Percentiles rank a stretch among this genome's conserved stretches.
Conservation (phyloP, 2,329 filamentous ascomycete species). For the Aspergillus fumigatus region DNA sequence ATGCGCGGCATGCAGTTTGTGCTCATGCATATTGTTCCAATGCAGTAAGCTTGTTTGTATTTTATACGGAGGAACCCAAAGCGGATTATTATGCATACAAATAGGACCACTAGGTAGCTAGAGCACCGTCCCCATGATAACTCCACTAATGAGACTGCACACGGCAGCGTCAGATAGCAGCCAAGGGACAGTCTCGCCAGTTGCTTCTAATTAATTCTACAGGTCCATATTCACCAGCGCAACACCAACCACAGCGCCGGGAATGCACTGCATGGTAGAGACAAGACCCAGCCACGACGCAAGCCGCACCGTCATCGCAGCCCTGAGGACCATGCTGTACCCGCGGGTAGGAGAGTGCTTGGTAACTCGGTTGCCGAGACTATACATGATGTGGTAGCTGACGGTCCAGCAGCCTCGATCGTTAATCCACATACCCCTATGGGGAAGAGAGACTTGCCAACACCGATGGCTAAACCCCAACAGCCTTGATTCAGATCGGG, state of each 20-base stretch:
- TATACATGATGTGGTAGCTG: conserved; percentile 39
- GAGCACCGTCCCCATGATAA: conserved; percentile 27
- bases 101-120: too few relatives aligned
- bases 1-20: too few relatives aligned
- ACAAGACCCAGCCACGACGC: conserved; percentile 32
- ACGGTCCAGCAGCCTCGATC: conserved; percentile 37
- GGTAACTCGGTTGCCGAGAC: conserved; percentile 40
- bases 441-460: conserved; percentile 18
- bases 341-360: conserved; percentile 31
- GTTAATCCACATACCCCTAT: too few relatives aligned
- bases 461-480: too few relatives aligned
- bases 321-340: conserved; percentile 36
- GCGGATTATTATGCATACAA: not conserved
- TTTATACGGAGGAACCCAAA: too few relatives aligned
- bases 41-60: too few relatives aligned
- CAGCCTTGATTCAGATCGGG: conserved; percentile 29
- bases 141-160: conserved; percentile 36
- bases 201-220: conserved; percentile 43
- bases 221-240: conserved; percentile 35
- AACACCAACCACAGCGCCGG: conserved; percentile 33
- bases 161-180: conserved; percentile 41
- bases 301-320: conserved; percentile 37
- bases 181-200: too few relatives aligned
- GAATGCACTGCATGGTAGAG: conserved; percentile 36
- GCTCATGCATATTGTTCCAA: too few relatives aligned